These are phyloP conservation scores for Penicillium sp. DNA, from an alignment of 2,329 filamentous ascomycete genomes.

Conservation along the genomic window DNA sequence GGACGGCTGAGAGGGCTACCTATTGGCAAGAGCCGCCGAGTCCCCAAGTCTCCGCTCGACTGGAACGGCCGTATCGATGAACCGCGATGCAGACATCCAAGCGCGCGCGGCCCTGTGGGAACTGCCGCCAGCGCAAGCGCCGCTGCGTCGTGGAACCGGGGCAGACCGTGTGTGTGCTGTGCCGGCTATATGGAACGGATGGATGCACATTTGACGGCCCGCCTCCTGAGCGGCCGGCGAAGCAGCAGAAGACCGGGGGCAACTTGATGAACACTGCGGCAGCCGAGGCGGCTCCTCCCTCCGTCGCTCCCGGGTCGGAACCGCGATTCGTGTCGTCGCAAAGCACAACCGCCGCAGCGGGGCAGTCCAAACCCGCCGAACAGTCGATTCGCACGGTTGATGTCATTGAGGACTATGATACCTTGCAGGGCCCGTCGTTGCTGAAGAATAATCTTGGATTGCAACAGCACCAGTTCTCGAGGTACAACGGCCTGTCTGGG, in stretches of 20 bases:
- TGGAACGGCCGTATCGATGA: background rate
- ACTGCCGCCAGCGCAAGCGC: conserved; percentile 9
- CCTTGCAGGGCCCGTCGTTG: conserved; percentile 1
- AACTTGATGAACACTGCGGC: background rate
- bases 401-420: conserved; percentile 10
- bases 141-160: conserved; percentile 7
- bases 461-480: conserved; percentile 5
- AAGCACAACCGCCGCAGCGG: background rate
- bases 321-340: no score
- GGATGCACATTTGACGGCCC: conserved; percentile 6
- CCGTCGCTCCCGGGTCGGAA: background rate
- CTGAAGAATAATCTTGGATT: conserved; percentile 2
- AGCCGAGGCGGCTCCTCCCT: background rate
- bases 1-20: background rate
- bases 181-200: conserved; percentile 4
- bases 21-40: no score
- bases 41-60: no score
- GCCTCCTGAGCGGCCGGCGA: conserved; percentile 2
- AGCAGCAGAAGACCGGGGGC: background rate
- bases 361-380: background rate
- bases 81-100: background rate
- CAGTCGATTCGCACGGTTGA: background rate
- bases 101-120: conserved; percentile 7
- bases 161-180: conserved; percentile 4
- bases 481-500: conserved; percentile 6